Evolutionary conservation across 176 grass and related monocot genomes (phyloP).

Genomic region (Lolium multiflorum): DNA sequence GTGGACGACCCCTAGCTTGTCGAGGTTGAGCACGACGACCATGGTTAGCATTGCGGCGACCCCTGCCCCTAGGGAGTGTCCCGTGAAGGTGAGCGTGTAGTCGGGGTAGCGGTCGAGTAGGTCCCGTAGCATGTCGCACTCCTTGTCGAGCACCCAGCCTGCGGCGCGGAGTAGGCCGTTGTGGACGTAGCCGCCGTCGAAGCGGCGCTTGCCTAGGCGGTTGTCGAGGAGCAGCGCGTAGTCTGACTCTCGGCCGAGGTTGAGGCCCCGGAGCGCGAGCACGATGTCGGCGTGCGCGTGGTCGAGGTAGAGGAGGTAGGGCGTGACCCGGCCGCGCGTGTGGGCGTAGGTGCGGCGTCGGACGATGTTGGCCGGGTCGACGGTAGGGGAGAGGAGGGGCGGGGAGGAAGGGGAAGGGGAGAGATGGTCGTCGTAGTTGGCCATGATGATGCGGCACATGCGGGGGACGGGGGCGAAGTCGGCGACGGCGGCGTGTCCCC

Average conservation of each 20-base stretch:
- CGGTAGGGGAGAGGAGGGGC: constrained; percentile 30
- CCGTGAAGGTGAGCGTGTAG: constrained; percentile 88
- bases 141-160: constrained; percentile 73
- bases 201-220: constrained; percentile 74
- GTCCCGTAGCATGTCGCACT: constrained; percentile 71
- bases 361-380: constrained; percentile 56
- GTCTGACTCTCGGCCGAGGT: constrained; percentile 76
- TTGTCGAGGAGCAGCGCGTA: constrained; percentile 88
- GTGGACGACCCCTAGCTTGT: constrained; percentile 66
- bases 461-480: constrained; percentile 82
- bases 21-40: constrained; percentile 74
- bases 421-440: constrained; percentile 60
- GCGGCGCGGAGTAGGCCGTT: constrained; percentile 84
- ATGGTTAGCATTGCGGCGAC: constrained; percentile 82
- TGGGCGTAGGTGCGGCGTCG: constrained; percentile 66
- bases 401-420: neutral
- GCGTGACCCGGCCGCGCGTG: constrained; percentile 70
- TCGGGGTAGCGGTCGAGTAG: constrained; percentile 55
- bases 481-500: constrained; percentile 62
- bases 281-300: constrained; percentile 77
- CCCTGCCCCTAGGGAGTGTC: constrained; percentile 73
- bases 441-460: constrained; percentile 89
- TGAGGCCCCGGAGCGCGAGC: constrained; percentile 77
- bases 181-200: constrained; percentile 89
- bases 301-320: constrained; percentile 89